phyloP scores from a whole-genome alignment of 1,139 yeast species.

The Diutina scorzettiae region DNA sequence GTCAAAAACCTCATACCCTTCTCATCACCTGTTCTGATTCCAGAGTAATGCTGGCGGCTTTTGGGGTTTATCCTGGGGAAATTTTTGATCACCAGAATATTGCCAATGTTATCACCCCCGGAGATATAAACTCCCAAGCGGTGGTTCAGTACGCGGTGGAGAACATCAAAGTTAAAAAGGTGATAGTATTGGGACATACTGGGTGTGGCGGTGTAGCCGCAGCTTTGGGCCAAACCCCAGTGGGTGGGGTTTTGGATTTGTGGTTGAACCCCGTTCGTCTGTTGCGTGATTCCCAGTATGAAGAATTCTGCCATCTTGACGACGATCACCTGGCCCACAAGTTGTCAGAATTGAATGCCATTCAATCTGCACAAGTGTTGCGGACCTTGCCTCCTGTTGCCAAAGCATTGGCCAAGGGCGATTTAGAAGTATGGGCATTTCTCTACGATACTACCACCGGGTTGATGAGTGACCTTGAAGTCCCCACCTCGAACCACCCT shows the following conservation, averaged over 20 bases:
- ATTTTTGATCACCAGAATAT: conserved; percentile 5
- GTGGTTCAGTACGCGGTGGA: conserved; percentile 6
- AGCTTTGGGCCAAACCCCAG: not conserved
- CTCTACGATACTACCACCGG: conserved; percentile 2
- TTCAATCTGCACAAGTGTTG: not conserved
- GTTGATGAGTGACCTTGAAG: not conserved
- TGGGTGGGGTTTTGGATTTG: conserved; percentile 2
- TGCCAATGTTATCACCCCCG: not conserved
- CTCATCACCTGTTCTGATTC: conserved; percentile 4
- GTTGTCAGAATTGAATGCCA: not conserved
- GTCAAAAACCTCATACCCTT: conserved; percentile 4
- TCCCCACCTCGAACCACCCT: not conserved
- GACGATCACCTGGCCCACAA: not conserved
- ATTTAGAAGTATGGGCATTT: not conserved
- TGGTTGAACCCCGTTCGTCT: conserved; percentile 3
- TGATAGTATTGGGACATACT: conserved; percentile 3
- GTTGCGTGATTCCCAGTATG: not conserved
- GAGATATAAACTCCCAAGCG: conserved; percentile 4
- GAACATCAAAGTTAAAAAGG: conserved; percentile 1
- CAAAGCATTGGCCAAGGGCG: not conserved
- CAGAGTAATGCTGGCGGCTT: conserved; percentile 1
- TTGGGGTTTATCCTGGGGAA: conserved; percentile 1
- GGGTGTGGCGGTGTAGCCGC: conserved; percentile 5
- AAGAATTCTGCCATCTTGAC: not conserved
- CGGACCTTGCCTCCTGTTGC: not conserved